Evolutionary conservation across 2,329 filamentous ascomycete genomes (phyloP), one percentile per base, ranked within the genome.

Genomic region (Leptodontidium sp.): DNA sequence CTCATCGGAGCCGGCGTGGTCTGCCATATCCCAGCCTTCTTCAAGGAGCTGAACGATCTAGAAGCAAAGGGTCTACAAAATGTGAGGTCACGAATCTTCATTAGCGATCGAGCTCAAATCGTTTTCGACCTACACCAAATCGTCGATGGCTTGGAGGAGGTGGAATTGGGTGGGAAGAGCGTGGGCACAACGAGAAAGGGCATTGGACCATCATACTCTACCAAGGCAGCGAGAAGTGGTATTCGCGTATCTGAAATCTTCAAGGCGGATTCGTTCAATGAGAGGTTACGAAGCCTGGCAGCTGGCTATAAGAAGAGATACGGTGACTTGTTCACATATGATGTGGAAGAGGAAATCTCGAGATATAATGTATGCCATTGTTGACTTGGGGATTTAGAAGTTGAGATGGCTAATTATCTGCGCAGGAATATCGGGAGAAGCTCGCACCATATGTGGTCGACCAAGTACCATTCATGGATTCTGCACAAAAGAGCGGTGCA

Each of bases 1-100:
- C 82, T 94, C 67, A 91, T 94, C 77, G 92, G 91, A 69, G 90
- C 89, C 61, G 90, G 84, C 58, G 85, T 87, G 50, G 87, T 92
- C 69, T 88, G 93, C 73, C 87, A 93, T 79, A 84, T 91, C 66
- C 87, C 88, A 14, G 68, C 84, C 65, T 90, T 91, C 82, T 91
- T 91, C 84, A 85, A 86, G 73, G 90, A 92, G 78, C 82, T 92
- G 57, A 81, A 84, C 68, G 85, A 83, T 17, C 79, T 91, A 32
- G 85, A 91, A 74, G 83, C 82, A 65, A 87, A 91, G 76, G 88
- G 88, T 12, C 81, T 91, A 9, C 72, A 73, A 69, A 80, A 86
- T 71, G 87, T 84, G 24, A 82, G 84, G 66, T 84, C 86, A 64
- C 83, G 89, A 68, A 87, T 92, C 74, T 86, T 88, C 76, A 86